Percentiles rank a stretch among this genome's conserved stretches.
Conservation (phyloP, 805 yeast genomes). For the Ogataea corticis region DNA sequence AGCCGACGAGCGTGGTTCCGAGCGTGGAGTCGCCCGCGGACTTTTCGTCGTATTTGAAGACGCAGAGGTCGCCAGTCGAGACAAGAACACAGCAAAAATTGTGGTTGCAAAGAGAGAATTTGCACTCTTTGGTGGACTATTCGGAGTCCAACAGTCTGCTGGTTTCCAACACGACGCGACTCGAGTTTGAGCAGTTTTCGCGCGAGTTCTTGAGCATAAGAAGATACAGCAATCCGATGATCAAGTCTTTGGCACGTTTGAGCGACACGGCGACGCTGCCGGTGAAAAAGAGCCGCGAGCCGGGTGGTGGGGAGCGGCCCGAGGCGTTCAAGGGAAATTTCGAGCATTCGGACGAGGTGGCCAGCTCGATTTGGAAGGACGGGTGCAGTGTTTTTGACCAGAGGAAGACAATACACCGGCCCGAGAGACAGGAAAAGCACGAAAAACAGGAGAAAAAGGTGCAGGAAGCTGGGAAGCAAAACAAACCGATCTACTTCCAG, state of each 20-base stretch:
- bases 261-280: conserved; percentile 24
- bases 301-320: not conserved
- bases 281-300: conserved; percentile 12
- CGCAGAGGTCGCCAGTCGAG: conserved; percentile 35
- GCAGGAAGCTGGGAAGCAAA: not conserved
- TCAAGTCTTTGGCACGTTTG: conserved; percentile 58
- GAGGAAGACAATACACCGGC: conserved; percentile 4
- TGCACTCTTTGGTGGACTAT: conserved; percentile 62
- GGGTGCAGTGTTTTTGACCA: conserved; percentile 17
- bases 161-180: conserved; percentile 48
- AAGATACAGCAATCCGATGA: conserved; percentile 69
- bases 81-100: conserved; percentile 81
- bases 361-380: conserved; percentile 19
- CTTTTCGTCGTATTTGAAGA: conserved; percentile 2
- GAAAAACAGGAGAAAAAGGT: conserved; percentile 8
- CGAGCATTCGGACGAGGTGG: conserved; percentile 13
- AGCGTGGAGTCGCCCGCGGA: not conserved
- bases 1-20: not conserved
- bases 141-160: conserved; percentile 29
- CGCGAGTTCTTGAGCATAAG: conserved; percentile 72
- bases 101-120: conserved; percentile 74
- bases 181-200: conserved; percentile 78
- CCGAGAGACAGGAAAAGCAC: conserved; percentile 10
- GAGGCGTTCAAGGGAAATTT: conserved; percentile 11
- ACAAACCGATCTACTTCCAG: conserved; percentile 16